Evolutionary conservation across 495 filamentous ascomycete genomes (phyloP), one percentile per base, ranked within the genome.

Genomic region (Tuber calosporum): DNA sequence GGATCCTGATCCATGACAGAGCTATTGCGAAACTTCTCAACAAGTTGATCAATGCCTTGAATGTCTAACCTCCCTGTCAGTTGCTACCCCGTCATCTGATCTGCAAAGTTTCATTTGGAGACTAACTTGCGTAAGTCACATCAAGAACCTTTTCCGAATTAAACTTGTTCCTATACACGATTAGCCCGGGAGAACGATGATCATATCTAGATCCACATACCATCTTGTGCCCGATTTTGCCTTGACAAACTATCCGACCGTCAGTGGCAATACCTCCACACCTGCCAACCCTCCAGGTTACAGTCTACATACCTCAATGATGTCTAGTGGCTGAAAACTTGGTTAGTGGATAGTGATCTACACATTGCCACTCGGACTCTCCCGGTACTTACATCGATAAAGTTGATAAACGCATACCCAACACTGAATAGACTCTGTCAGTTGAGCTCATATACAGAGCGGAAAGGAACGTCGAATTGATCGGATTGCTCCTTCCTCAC

Each of bases 371-470:
- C 36, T 39, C 1, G 17, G 41, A 62, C 3, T 58, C 42, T 7
- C 41, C 62, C 0, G 1, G 43, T 13, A 84, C 88, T 87, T 79
- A 94, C 90, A 82, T 93, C 88, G 67, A 88, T 88, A 79, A 99
- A 97, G 81, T 99, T 97, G 83, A 99, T 92, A 84, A 99, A 99
- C 0, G 93, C 95, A 85, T 99, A 99, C 73, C 95, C 95, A 73
- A 99, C 95, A 83, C 93, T 97, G 75, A 22, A 75, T 34, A 42
- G 30, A 70, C 77, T 75, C 62, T 22, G 69, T 42, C 43, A 72
- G 19, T 19, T 69, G 19, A 48, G 70, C 40, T 34, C n/a, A 30
- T 62, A 30, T 30, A 62, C 2, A 11, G 53, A 62, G 26, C 30
- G 9, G 53, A n/a, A 62, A 26, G 9, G 11, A 30, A 5, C 26